Evolutionary conservation across 352 stramenopile genomes (phyloP).

Genomic region (Elongisporangium prolatum): DNA sequence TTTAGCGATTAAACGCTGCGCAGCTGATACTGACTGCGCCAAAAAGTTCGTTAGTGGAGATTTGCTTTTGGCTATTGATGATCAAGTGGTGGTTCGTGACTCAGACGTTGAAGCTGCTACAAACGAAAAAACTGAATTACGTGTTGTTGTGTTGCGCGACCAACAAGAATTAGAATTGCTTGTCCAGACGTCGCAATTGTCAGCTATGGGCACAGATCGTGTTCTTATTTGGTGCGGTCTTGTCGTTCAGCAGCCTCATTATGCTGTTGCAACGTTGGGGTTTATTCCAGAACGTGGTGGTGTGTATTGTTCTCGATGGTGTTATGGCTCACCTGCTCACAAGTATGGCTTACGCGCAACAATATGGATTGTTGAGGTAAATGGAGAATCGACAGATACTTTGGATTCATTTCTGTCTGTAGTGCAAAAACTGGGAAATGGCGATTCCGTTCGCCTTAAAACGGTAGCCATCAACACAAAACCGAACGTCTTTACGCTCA

Average conservation of each 20-base stretch:
- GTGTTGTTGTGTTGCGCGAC: slow-evolving; percentile 70
- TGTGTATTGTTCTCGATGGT: slow-evolving; percentile 90
- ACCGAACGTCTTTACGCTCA: slow-evolving; percentile 87
- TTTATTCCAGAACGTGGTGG: slow-evolving; percentile 85
- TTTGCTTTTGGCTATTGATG: slow-evolving; percentile 81
- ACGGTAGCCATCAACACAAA: slow-evolving; percentile 90
- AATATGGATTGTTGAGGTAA: slow-evolving; percentile 91
- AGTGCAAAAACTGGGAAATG: slow-evolving; percentile 76
- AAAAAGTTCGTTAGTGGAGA: slow-evolving; percentile 77
- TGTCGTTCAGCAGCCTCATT: slow-evolving; percentile 90
- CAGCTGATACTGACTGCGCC: slow-evolving; percentile 58
- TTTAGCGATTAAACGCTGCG: slow-evolving; percentile 77
- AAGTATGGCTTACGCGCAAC: slow-evolving; percentile 89
- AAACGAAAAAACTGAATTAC: slow-evolving; percentile 44
- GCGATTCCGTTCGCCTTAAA: slow-evolving; percentile 84
- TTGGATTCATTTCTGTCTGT: slow-evolving; percentile 85
- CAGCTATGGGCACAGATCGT: slow-evolving; percentile 80
- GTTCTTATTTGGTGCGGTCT: slow-evolving; percentile 89
- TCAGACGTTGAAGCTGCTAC: slow-evolving; percentile 68
- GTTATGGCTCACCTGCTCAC: slow-evolving; percentile 87
- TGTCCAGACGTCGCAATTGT: slow-evolving; percentile 58
- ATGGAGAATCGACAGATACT: slow-evolving; percentile 70
- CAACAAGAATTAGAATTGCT: slow-evolving; percentile 59
- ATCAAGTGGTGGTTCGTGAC: slow-evolving; percentile 68
- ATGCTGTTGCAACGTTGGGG: slow-evolving; percentile 73